Evolutionary conservation across 441 rosid species (phyloP), one percentile per base, ranked within the genome.

Genomic region (Syzygium malaccense): DNA sequence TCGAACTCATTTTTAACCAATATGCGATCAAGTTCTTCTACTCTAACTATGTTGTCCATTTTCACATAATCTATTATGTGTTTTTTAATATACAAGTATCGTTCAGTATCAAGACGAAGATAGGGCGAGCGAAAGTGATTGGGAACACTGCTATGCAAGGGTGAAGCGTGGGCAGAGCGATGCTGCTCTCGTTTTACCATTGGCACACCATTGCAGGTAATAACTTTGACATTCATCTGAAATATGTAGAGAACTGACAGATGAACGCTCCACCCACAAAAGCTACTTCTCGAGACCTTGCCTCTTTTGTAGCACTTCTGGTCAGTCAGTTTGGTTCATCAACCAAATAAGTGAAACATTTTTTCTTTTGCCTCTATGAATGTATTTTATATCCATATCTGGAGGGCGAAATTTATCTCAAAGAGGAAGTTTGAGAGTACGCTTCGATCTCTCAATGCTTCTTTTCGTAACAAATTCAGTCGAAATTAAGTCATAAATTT

Each of bases 101-200:
- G 4, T 93, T 95, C 58, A 91, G 94, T 85, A 93, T 95, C 19
- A 96, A 89, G 91, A 96, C 88, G 26, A 68, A 86, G 83, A 91
- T 97, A 14, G 96, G 96, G 85, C 94, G 94, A 90, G 99, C 98
- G 3, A 98, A 98, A 91, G 92, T 95, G 87, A 26, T 89, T 2
- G 98, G 99, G 37, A 97, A 98, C 99, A 49, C 5, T 89, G 48
- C 85, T 93, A 4, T 97, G 99, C 87, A 18, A 45, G 6, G 88
- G 49, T 85, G 92, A 7, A 97, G 99, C 86, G 98, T 98, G 30
- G 94, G 93, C 4, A 98, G 98, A 86, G 98, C 96, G n/a, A 94
- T 97, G 98, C 60, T 98, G 88, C 91, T 96, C 85, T 96, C 98
- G 8, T 94, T 97, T 86, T 98, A 96, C 92, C 98, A 95, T 89